Percentiles rank a stretch among this genome's conserved stretches.
phyloP scores from a whole-genome alignment of 768 basidiomycete species.

The Termitomyces sp. region DNA sequence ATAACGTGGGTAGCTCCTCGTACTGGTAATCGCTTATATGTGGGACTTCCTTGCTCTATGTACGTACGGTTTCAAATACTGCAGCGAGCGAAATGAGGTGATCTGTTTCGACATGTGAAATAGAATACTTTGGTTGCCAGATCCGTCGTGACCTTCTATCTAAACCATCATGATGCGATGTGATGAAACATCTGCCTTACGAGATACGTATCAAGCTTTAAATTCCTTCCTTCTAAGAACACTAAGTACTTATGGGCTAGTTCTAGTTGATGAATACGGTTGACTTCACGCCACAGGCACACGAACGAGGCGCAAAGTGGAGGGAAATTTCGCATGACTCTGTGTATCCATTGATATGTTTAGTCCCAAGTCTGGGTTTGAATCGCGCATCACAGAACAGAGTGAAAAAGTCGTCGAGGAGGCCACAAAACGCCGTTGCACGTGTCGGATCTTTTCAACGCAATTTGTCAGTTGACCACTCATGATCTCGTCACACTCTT shows the following conservation, averaged over 20 bases:
- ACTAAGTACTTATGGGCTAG: neutral
- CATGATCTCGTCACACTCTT: slow-evolving; percentile 3
- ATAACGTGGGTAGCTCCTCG: too few relatives aligned
- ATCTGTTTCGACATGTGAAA: too few relatives aligned
- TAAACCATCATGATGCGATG: slow-evolving; percentile 20
- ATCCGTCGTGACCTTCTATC: slow-evolving; percentile 17
- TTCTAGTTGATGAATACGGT: too few relatives aligned
- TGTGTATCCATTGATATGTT: slow-evolving; percentile 5
- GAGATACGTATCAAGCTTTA: slow-evolving; percentile 11
- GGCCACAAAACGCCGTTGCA: neutral
- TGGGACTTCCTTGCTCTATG: too few relatives aligned
- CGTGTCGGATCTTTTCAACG: neutral
- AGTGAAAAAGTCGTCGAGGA: neutral
- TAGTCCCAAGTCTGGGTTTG: neutral
- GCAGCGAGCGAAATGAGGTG: too few relatives aligned
- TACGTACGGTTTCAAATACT: too few relatives aligned
- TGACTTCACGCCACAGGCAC: neutral
- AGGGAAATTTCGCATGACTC: slow-evolving; percentile 1
- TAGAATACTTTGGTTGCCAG: neutral
- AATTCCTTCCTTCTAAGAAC: neutral
- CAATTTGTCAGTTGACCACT: neutral
- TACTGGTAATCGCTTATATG: too few relatives aligned
- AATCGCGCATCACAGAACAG: neutral
- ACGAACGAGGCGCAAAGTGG: neutral
- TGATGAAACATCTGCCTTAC: slow-evolving; percentile 5